Base-by-base conservation (phyloP, 768 basidiomycete species). In the Naganishia onofrii region DNA sequence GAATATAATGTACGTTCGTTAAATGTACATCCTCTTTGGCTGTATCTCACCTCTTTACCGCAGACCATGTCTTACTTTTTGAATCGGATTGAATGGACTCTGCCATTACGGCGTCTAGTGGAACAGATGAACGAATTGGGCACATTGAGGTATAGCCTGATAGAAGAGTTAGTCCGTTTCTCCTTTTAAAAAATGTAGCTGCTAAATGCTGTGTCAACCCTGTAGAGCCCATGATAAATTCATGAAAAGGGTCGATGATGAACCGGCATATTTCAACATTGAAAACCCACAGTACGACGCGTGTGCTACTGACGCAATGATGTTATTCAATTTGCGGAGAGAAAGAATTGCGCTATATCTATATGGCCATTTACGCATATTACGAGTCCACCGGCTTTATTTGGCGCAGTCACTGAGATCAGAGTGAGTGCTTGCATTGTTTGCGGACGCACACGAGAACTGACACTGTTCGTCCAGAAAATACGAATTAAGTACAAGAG, bases 1-100 rank as follows among this genome's bases (percentile, higher is more conserved):
- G 28, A 31, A n/a, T 38, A 67, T 31, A 67, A 48, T 13, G 66
- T 67, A 28, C 23, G 66, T 51, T 23, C 15, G 48, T n/a, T 12
- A 4, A n/a, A 17, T 17, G 46, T 7, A 1, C n/a, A 4, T n/a
- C 48, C 23, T 3, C 13, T n/a, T 13, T 23, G 23, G 21, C 23
- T n/a, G 5, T 51, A 21, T 51, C 21, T 51, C 1, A 51, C 23
- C 4, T 26, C 12, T 12, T n/a, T 7, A 13, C 48, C 48, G 21
- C 48, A 51, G 48, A 51, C 48, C 1, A 51, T 51, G 48, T 51
- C 48, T 3, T 51, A 51, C n/a, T 51, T 51, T 23, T 51, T 51
- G 21, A 51, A 51, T 13, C 19, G 23, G 12, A 51, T 51, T n/a
- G 48, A 51, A 51, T 51, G 48, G 48, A 23, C 21, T 26, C 48